These are phyloP conservation scores for Colletotrichum navitas DNA, from an alignment of 2,329 filamentous ascomycete genomes.

Conservation along the genomic window DNA sequence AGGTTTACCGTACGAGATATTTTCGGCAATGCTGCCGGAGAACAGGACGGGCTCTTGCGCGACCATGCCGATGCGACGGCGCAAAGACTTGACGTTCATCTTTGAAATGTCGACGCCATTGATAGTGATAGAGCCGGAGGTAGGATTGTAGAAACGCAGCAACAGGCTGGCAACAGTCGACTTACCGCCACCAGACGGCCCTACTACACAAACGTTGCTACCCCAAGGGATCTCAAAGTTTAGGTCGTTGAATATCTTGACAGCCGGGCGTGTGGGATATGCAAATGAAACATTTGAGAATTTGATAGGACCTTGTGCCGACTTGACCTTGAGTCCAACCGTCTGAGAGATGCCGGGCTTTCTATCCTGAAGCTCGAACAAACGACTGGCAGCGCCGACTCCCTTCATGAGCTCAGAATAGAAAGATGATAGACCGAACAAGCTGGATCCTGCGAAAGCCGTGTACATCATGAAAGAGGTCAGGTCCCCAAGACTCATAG, in stretches of 20 bases:
- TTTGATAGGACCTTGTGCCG: conserved; percentile 88
- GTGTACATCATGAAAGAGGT: conserved; percentile 99
- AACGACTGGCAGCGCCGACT: conserved; percentile 92
- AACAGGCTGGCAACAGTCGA: conserved; percentile 94
- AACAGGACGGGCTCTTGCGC: conserved; percentile 95
- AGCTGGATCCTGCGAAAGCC: conserved; percentile 84
- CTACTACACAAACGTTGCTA: conserved; percentile 95
- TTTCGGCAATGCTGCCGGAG: conserved; percentile 86
- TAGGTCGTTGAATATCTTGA: conserved; percentile 89
- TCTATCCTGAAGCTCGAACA: conserved; percentile 96
- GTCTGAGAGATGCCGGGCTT: conserved; percentile 89
- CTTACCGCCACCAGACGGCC: conserved; percentile 95
- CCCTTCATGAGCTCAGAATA: conserved; percentile 99
- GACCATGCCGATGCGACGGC: conserved; percentile 93
- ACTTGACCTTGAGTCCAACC: conserved; percentile 80
- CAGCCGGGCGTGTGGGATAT: conserved; percentile 93
- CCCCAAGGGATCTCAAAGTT: conserved; percentile 93
- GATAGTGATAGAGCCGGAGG: conserved; percentile 81
- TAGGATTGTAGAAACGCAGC: conserved; percentile 91
- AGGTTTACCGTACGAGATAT: conserved; percentile 92
- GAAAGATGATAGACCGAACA: conserved; percentile 95
- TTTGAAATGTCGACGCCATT: conserved; percentile 84
- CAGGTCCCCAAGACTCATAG: conserved; percentile 90
- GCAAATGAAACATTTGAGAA: conserved; percentile 90
- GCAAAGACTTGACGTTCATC: conserved; percentile 94